Evolutionary conservation across 2,329 filamentous ascomycete species (phyloP), one percentile per base, ranked within the genome.

Genomic region (Samsoniella hepiali): DNA sequence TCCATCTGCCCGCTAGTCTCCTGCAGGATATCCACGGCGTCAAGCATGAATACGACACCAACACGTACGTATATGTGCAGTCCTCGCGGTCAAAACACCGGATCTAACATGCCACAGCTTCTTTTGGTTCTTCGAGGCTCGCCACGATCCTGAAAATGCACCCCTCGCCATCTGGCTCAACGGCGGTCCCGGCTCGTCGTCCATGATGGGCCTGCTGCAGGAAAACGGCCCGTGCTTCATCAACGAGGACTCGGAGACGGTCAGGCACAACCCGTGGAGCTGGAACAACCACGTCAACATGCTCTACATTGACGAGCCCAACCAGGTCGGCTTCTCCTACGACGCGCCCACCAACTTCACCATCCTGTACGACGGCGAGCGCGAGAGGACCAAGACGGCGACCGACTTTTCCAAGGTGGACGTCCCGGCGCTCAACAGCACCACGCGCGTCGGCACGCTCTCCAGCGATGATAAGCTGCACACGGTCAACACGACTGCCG

Each of bases 291-390:
- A 76, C 60, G 77, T 78, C 64, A 81, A 81, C 66, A 78, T 81
- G 77, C 76, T 87, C 9, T 86, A 83, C 73, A 81, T 86, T 62
- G 81, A 84, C 70, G 78, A 82, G 82, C 88, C 87, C 11, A 86
- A 87, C 64, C 87, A 91, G 72, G 84, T 90, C 44, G 84, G 85
- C 47, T 86, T 89, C 67, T 89, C 87, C 1, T 87, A 84, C 71
- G 90, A 91, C 70, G 80, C 79, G 27, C 75, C 81, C 17, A 85
- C 82, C n/a, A 90, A 91, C 70, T 82, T 83, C 31, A 86, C 86
- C 6, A 72, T 87, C 55, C 76, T 83, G 62, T 71, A 83, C 36
- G 67, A 79, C 47, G 75, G 72, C 2, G 79, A 83, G 66, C 83
- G 77, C 76, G 73, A 74, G 29, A 69, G 88, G 67, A 75, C 80